Evolutionary conservation across 805 yeast species (phyloP), one percentile per base, ranked within the genome.

Genomic region (Ascoidea tarda): DNA sequence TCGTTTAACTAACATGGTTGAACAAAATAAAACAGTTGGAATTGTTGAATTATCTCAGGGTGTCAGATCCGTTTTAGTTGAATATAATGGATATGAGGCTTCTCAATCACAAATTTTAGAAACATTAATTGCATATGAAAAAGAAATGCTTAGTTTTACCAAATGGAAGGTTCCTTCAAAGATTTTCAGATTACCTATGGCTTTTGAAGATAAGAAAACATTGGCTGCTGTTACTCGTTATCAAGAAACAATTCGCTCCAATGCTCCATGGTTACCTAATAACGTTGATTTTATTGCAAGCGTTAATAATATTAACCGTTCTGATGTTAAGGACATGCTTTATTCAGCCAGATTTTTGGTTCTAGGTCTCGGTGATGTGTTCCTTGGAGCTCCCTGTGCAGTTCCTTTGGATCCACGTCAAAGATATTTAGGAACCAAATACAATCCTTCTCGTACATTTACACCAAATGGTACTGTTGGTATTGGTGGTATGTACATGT

Each of bases 401-500:
- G 96, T 91, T 59, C 98, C 99, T 46, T 77, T 91, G 60, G 98
- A 93, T 66, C 69, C 68, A 52, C 70, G 70, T 44, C 57, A 68
- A 51, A 57, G 65, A 46, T 62, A 63, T 51, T 71, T 91, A 53
- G 99, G 98, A 46, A 77, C 96, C 33, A 91, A 91, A 69, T 93
- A 91, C 71, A 91, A 91, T 65, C 99, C 99, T 46, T 86, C 96
- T 12, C 79, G 99, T 73, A 87, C 97, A 1, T 90, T 76, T 72
- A 91, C 99, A 2, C 96, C 96, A 46, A 87, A 88, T 64, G 99
- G 99, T 59, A 86, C 93, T 45, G 98, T 91, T 56, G 99, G 99
- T 63, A 83, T 93, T 65, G 99, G 99, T 57, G 98, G 99, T 60
- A 88, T 85, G 87, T 93, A 89, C 76, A 90, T 91, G 98, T 91